These are phyloP conservation scores for Phytopythium aichiense DNA, from an alignment of 352 stramenopile species.

Conservation along the genomic window DNA sequence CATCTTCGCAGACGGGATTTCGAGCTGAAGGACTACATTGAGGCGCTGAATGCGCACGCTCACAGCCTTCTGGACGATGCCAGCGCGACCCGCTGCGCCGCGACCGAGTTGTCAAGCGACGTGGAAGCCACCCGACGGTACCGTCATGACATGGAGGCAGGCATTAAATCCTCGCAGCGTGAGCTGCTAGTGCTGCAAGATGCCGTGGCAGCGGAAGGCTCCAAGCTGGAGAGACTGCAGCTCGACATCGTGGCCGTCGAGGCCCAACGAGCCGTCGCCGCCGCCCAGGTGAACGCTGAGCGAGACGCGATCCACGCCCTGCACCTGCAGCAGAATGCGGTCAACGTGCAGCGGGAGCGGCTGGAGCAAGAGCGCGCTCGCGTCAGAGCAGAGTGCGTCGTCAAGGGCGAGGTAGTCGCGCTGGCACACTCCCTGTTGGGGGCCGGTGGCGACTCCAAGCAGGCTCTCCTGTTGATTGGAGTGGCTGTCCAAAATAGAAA, in stretches of 20 bases:
- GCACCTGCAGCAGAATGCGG: too few relatives aligned
- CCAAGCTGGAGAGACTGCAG: background rate
- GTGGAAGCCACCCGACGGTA: background rate
- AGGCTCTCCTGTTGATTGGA: background rate
- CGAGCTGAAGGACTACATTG: background rate
- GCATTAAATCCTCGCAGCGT: background rate
- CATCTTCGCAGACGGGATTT: constrained; percentile 18
- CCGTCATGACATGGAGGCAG: background rate
- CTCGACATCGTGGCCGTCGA: background rate
- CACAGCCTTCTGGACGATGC: background rate
- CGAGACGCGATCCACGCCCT: background rate
- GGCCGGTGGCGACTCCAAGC: too few relatives aligned
- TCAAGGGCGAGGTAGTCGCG: constrained; percentile 5
- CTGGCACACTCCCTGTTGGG: background rate
- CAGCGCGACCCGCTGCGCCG: background rate
- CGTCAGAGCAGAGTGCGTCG: background rate
- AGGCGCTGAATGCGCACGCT: background rate
- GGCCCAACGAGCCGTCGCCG: background rate
- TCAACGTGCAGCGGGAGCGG: background rate
- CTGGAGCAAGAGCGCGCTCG: background rate
- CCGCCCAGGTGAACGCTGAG: background rate
- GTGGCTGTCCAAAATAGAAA: background rate
- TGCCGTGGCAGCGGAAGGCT: background rate
- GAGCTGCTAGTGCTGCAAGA: background rate
- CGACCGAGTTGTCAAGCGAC: background rate